Base-by-base conservation (phyloP, 2,329 filamentous ascomycete genomes). In the Aspergillus fumigatiaffinis region DNA sequence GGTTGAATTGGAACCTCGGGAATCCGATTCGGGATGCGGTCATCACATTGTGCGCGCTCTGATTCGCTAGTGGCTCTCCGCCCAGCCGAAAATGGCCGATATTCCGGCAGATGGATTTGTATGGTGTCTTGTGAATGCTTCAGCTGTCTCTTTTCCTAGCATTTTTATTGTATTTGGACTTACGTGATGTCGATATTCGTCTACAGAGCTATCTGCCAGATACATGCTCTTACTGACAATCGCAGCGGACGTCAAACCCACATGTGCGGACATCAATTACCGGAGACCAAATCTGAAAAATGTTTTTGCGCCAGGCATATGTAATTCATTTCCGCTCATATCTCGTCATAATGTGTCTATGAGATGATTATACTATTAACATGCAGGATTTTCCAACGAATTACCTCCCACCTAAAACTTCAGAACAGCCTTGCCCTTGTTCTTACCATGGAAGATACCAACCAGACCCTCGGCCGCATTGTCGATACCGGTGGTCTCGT, bases 371-470 rank as follows among this genome's bases (percentile, higher is more conserved):
- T 9, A 21, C 20, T 23, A 51, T 41, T 8, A 35, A 38, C 50
- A 38, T 23, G 35, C 8, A 14, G 12, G 4, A 32, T 38, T 9
- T 29, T 51, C 8, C 25, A 32, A 17, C 29, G 14, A 2, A 26
- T 17, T 49, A 5, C 28, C n/a, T 17, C 17, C 48, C 50, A 81
- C 51, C 76, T 85, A 65, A 41, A 88, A 84, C 79, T 90, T 89
- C 67, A 94, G 68, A 23, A 94, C 83, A 17, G 90, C 89, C 83
- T 96, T 96, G 65, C 91, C 91, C 75, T 92, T 90, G 79, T 95
- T 95, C 74, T 89, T 83, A 50, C 91, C 91, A 68, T 84, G 73
- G 54, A 94, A 80, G 79, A 95, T 86, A 12, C 86, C 89, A 12
- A 93, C 75, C 59, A 95, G 80, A 0, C 88, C 91, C 56, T 92